phyloP scores from a whole-genome alignment of 495 filamentous ascomycete species.

The Mytilinidion resinicola region DNA sequence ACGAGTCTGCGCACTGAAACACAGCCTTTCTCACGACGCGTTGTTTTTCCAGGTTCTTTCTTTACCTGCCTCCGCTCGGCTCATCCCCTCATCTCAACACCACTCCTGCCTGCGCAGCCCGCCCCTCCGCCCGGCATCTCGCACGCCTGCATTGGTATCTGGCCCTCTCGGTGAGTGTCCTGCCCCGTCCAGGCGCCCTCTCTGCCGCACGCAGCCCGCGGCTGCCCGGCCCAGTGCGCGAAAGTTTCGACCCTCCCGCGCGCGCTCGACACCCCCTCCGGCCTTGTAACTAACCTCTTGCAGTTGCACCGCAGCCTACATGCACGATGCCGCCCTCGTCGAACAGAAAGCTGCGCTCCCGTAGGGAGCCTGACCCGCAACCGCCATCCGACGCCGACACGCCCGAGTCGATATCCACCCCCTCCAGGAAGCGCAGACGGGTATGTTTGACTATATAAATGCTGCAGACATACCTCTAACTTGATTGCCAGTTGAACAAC shows the following conservation, averaged over 20 bases:
- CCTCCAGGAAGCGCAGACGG: slow-evolving; percentile 33
- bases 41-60: no score
- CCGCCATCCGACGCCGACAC: slow-evolving; percentile 35
- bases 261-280: no score
- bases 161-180: not conserved
- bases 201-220: no score
- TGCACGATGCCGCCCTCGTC: slow-evolving; percentile 28
- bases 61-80: no score
- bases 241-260: no score
- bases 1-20: no score
- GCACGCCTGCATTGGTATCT: not conserved
- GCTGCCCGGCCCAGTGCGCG: no score
- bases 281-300: not conserved
- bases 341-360: slow-evolving; percentile 21
- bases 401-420: slow-evolving; percentile 37
- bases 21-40: no score
- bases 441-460: slow-evolving; percentile 8
- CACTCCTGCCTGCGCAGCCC: no score
- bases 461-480: not conserved
- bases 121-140: no score
- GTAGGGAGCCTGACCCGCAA: slow-evolving; percentile 22
- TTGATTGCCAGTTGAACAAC: slow-evolving; percentile 18
- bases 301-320: not conserved
- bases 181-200: not conserved
- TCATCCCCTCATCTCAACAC: no score